A percentile compares a stretch with the other conserved stretches of the same genome.
Evolutionary conservation across 1,284 basidiomycete genomes (phyloP).

Genomic region (Schizopora paradoxa): DNA sequence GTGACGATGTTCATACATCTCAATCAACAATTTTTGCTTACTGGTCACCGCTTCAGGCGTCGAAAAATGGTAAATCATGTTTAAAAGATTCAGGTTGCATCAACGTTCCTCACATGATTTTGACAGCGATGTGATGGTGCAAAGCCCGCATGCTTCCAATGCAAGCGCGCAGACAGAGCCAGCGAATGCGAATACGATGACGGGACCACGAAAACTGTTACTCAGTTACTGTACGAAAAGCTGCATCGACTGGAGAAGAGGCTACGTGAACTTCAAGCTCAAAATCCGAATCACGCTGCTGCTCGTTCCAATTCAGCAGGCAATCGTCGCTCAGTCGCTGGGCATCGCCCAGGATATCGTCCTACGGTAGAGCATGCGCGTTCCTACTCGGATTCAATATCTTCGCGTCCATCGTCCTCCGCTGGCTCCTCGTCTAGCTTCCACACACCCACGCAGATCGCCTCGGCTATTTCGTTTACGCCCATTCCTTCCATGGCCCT

Average conservation of each 20-base stretch:
- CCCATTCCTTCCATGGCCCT: too few relatives aligned
- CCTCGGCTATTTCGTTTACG: too few relatives aligned
- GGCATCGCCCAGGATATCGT: too few relatives aligned
- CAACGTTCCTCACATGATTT: neutral
- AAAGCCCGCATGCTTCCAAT: conserved; percentile 13
- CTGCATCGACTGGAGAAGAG: conserved; percentile 16
- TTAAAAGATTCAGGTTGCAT: too few relatives aligned
- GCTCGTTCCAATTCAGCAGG: too few relatives aligned
- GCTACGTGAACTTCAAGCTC: conserved; percentile 14
- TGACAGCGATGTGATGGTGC: conserved; percentile 16
- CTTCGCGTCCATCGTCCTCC: too few relatives aligned
- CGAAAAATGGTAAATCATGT: conserved; percentile 18
- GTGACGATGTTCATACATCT: neutral
- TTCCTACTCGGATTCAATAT: too few relatives aligned
- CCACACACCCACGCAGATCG: too few relatives aligned
- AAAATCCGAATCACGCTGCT: neutral
- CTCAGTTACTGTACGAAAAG: conserved; percentile 15
- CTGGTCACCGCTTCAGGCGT: conserved; percentile 12
- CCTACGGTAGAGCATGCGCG: too few relatives aligned
- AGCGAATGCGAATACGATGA: conserved; percentile 18
- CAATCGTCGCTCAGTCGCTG: too few relatives aligned
- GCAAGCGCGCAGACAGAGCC: conserved; percentile 14
- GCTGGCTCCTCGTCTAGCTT: too few relatives aligned
- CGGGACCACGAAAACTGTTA: conserved; percentile 12
- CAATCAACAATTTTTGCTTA: conserved; percentile 3